phyloP scores from a whole-genome alignment of 2,329 filamentous ascomycete genomes.

The Kalmusia sp. region DNA sequence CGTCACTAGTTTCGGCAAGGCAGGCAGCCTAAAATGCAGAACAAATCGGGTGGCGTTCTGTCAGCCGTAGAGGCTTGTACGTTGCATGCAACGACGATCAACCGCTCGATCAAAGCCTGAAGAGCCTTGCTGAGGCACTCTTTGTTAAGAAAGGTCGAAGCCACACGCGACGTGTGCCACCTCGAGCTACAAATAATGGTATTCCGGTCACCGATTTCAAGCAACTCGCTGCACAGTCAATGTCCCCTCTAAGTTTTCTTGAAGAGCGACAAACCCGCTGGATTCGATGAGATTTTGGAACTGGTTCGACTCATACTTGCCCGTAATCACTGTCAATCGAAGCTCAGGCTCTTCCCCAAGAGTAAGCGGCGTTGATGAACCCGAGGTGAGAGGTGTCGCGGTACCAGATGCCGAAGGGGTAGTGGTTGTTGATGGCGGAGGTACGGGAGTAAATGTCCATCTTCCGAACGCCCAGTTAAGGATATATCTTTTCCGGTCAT shows the following conservation, averaged over 20 bases:
- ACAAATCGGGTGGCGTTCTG: too few relatives aligned
- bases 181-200: neutral
- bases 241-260: slow-evolving; percentile 26
- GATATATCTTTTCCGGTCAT: slow-evolving; percentile 71
- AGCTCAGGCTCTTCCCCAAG: slow-evolving; percentile 64
- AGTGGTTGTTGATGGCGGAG: slow-evolving; percentile 28
- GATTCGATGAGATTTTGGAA: slow-evolving; percentile 77
- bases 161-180: too few relatives aligned
- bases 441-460: slow-evolving; percentile 82
- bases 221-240: slow-evolving; percentile 28
- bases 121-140: too few relatives aligned
- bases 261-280: slow-evolving; percentile 52
- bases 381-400: slow-evolving; percentile 28
- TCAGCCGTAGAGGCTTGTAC: too few relatives aligned
- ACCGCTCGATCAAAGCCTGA: too few relatives aligned
- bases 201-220: neutral
- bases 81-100: too few relatives aligned
- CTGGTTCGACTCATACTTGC: slow-evolving; percentile 74
- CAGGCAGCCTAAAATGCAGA: too few relatives aligned
- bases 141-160: too few relatives aligned
- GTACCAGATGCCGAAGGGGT: slow-evolving; percentile 28
- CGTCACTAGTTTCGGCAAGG: too few relatives aligned
- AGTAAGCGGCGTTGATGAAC: slow-evolving; percentile 26
- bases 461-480: slow-evolving; percentile 98
- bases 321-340: slow-evolving; percentile 78